Percentiles rank a stretch among this genome's conserved stretches.
Evolutionary conservation across 257 asterid genomes (phyloP).

Genomic region (Solanum chiquidenum): DNA sequence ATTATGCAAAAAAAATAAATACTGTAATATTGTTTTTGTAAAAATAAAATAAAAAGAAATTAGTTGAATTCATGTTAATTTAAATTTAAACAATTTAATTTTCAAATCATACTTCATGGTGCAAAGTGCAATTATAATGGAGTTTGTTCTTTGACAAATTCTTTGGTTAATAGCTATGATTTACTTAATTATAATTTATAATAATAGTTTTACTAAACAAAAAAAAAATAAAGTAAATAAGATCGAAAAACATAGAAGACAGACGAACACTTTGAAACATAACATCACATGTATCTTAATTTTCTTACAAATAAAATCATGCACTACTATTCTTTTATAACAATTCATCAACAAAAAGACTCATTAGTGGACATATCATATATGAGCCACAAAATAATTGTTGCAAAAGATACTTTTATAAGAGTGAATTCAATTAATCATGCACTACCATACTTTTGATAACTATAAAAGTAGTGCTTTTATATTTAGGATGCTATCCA

Average conservation of each 20-base stretch:
- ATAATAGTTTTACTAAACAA: accelerated
- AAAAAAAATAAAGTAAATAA: accelerated
- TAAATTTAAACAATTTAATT: background rate
- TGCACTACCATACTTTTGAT: background rate
- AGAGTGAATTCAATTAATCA: background rate
- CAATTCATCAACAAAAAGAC: no score
- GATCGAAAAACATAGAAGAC: background rate
- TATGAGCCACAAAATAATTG: background rate
- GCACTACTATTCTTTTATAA: background rate
- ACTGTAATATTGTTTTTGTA: no score
- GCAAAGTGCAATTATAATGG: background rate
- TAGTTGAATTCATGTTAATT: background rate
- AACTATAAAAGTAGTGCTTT: background rate
- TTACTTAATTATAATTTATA: background rate
- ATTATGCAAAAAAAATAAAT: background rate
- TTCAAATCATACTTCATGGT: background rate
- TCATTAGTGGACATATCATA: background rate
- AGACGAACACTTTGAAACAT: background rate
- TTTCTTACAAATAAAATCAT: background rate
- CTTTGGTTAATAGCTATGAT: background rate
- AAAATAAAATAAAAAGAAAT: background rate
- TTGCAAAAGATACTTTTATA: background rate
- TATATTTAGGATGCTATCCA: background rate
- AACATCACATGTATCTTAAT: background rate
- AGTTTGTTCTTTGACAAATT: background rate